These are phyloP conservation scores for Curvularia verruculosa DNA, from an alignment of 2,329 filamentous ascomycete species.

Conservation along the genomic window DNA sequence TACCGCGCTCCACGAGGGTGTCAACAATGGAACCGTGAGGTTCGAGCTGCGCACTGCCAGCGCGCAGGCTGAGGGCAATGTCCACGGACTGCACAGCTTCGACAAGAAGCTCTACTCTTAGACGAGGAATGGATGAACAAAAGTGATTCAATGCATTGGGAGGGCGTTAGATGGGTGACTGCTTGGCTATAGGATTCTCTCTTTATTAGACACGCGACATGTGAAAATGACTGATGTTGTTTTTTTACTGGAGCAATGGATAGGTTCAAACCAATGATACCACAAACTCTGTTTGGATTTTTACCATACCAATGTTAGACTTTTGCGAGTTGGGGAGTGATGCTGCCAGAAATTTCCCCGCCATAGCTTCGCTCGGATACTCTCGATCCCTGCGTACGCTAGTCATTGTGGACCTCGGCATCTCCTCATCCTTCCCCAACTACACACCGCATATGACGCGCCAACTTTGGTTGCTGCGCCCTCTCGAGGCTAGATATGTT, in stretches of 20 bases:
- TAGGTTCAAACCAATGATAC: slow-evolving; percentile 47
- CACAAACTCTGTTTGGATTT: slow-evolving; percentile 31
- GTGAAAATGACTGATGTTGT: slow-evolving; percentile 35
- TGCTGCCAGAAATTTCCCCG: slow-evolving; percentile 6
- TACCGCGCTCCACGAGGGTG: slow-evolving; percentile 74
- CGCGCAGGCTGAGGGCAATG: slow-evolving; percentile 93
- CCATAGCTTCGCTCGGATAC: slow-evolving; percentile 1
- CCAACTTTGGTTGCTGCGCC: slow-evolving; percentile 15
- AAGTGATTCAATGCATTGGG: slow-evolving; percentile 36
- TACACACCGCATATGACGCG: slow-evolving; percentile 28
- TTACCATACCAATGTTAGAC: neutral
- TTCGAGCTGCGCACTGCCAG: slow-evolving; percentile 95
- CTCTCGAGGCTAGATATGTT: slow-evolving; percentile 35
- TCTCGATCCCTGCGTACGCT: slow-evolving; percentile 10
- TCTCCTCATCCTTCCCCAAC: slow-evolving; percentile 35
- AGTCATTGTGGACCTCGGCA: slow-evolving; percentile 42
- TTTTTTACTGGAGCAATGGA: slow-evolving; percentile 24
- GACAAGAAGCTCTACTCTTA: slow-evolving; percentile 99
- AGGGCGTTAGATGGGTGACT: slow-evolving; percentile 33
- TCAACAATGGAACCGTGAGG: slow-evolving; percentile 75
- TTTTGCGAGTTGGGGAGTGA: neutral
- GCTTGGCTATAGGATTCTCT: slow-evolving; percentile 16
- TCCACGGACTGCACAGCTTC: slow-evolving; percentile 95
- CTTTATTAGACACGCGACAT: slow-evolving; percentile 24
- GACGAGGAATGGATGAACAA: slow-evolving; percentile 4